These are phyloP conservation scores for Sarcomyxa edulis DNA, from an alignment of 768 basidiomycete genomes.

Conservation along the genomic window DNA sequence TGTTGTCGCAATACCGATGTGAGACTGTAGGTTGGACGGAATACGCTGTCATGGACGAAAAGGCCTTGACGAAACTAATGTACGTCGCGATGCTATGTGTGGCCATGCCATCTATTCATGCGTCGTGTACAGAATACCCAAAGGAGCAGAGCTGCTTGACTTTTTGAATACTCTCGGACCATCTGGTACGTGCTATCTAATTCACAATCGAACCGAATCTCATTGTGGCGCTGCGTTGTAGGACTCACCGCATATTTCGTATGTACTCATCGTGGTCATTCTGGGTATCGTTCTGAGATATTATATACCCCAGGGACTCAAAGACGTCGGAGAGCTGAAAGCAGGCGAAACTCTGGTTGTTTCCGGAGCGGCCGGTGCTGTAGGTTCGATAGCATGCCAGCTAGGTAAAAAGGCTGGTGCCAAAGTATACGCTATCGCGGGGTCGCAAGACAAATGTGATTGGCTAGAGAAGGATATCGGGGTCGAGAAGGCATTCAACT, in stretches of 20 bases:
- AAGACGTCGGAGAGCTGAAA: constrained; percentile 75
- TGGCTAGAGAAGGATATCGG: constrained; percentile 82
- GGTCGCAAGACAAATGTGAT: constrained; percentile 73
- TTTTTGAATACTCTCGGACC: constrained; percentile 76
- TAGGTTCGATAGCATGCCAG: constrained; percentile 77
- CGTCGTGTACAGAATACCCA: background rate
- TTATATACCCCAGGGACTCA: constrained; percentile 53
- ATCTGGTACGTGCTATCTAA: too few relatives aligned
- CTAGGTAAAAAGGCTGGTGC: constrained; percentile 75
- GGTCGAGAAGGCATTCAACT: constrained; percentile 78
- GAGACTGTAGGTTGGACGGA: constrained; percentile 66
- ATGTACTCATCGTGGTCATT: constrained; percentile 13
- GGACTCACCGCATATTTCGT: constrained; percentile 92
- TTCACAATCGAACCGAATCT: too few relatives aligned
- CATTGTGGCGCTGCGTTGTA: too few relatives aligned
- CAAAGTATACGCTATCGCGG: constrained; percentile 85
- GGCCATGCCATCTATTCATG: background rate
- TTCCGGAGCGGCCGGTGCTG: constrained; percentile 88
- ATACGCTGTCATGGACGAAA: constrained; percentile 62
- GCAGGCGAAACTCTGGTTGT: constrained; percentile 79
- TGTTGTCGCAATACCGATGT: background rate
- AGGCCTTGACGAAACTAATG: constrained; percentile 45
- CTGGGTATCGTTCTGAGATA: constrained; percentile 1
- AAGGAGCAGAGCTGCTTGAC: constrained; percentile 62
- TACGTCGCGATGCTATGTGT: constrained; percentile 29